Evolutionary conservation across 805 yeast genomes (phyloP).

Genomic region (Starmerella khaoyaiensis): DNA sequence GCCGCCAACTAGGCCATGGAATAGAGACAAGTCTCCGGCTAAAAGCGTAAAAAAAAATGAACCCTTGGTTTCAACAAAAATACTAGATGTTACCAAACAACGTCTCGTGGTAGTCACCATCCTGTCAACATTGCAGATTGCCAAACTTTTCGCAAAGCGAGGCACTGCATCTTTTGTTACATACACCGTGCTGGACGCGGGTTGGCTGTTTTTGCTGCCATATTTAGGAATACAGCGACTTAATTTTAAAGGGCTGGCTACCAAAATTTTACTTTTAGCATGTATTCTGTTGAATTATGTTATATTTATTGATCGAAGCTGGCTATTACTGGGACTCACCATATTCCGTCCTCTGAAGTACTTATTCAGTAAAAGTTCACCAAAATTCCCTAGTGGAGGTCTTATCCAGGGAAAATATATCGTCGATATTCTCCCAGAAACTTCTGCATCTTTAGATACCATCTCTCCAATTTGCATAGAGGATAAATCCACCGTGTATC

Average conservation of each 20-base stretch:
- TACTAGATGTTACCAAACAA: slow-evolving; percentile 55
- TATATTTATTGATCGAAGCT: slow-evolving; percentile 37
- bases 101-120: slow-evolving; percentile 52
- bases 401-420: slow-evolving; percentile 55
- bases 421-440: slow-evolving; percentile 80
- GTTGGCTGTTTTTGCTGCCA: slow-evolving; percentile 59
- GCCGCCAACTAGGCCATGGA: slow-evolving; percentile 3
- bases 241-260: slow-evolving; percentile 45
- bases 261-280: slow-evolving; percentile 36
- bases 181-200: slow-evolving; percentile 59
- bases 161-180: slow-evolving; percentile 36
- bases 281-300: slow-evolving; percentile 37
- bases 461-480: slow-evolving; percentile 46
- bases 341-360: slow-evolving; percentile 5
- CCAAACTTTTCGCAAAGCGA: slow-evolving; percentile 62
- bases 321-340: slow-evolving; percentile 10
- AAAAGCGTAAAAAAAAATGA: slow-evolving; percentile 1
- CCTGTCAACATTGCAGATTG: slow-evolving; percentile 67
- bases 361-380: not conserved
- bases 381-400: not conserved
- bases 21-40: not conserved
- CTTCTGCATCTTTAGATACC: slow-evolving; percentile 61
- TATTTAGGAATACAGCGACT: slow-evolving; percentile 63
- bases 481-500: slow-evolving; percentile 25
- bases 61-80: slow-evolving; percentile 45